Percentiles rank a stretch among this genome's conserved stretches.
phyloP scores from a whole-genome alignment of 176 grass and related monocot species.

The Ananas comosus region DNA sequence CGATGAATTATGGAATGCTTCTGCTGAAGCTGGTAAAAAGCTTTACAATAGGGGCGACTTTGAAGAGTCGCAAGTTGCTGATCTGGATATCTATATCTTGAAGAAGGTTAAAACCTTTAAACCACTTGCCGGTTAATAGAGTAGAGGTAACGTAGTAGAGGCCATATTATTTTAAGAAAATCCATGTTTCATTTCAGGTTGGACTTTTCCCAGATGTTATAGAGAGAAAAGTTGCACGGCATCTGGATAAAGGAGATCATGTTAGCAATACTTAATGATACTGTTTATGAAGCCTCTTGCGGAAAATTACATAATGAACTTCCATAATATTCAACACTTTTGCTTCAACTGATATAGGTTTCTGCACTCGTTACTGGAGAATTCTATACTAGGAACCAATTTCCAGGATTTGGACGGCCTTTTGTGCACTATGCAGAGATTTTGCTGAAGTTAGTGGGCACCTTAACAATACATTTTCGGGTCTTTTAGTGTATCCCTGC shows the following conservation, averaged over 20 bases:
- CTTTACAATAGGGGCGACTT: slow-evolving; percentile 70
- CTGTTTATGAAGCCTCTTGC: neutral
- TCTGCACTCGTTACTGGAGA: slow-evolving; percentile 91
- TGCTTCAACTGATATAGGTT: slow-evolving; percentile 33
- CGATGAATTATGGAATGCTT: slow-evolving; percentile 63
- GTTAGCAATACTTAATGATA: slow-evolving; percentile 29
- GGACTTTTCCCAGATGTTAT: slow-evolving; percentile 89
- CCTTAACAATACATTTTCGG: neutral
- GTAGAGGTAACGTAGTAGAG: neutral
- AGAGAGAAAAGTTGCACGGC: slow-evolving; percentile 65
- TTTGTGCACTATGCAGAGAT: slow-evolving; percentile 71
- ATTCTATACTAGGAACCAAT: slow-evolving; percentile 92
- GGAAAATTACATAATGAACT: neutral
- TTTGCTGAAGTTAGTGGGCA: slow-evolving; percentile 54
- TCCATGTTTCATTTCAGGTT: slow-evolving; percentile 62
- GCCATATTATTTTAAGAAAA: slow-evolving; percentile 10
- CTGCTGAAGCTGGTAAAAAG: slow-evolving; percentile 49
- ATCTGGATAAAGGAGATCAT: slow-evolving; percentile 71
- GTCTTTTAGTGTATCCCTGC: too few species aligned
- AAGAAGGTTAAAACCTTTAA: slow-evolving; percentile 53
- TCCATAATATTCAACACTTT: slow-evolving; percentile 7
- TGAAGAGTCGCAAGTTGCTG: slow-evolving; percentile 41
- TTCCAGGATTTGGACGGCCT: slow-evolving; percentile 90
- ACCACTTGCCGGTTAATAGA: neutral
- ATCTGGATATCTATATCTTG: slow-evolving; percentile 78